Evolutionary conservation across 106 monocot species (phyloP), one percentile per base, ranked within the genome.

Genomic region (Iris macrosiphon): DNA sequence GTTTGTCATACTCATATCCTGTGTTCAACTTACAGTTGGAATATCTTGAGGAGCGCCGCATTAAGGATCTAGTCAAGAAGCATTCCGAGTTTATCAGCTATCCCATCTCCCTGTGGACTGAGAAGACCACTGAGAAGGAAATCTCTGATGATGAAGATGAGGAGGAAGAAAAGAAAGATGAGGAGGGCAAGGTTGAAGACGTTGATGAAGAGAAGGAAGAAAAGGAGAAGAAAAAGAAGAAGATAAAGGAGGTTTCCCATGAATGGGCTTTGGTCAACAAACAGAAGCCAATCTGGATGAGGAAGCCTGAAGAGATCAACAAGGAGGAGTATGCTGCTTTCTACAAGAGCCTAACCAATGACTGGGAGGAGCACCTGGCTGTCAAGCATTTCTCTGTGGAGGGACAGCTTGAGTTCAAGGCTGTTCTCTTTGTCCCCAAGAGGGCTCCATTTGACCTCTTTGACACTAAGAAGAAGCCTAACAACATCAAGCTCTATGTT

Each of bases 271-370:
- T 77, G 22, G 62, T 86, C 22, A 86, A 86, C 80, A 86, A 86
- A 48, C 86, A 86, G 70, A 86, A 86, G 60, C 86, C 86, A 1
- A 86, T 86, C 71, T 86, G 86, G 86, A 81, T 86, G 86, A 72
- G 86, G 73, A 86, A 86, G 60, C 80, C 86, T 15, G 86, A 86
- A 46, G 86, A 86, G 59, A 86, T 86, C 42, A 86, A 73, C 35
- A 86, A 80, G 77, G 86, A 86, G 26, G 86, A 86, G 63, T 86
- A 86, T 70, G 77, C 79, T 49, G 86, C 86, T 22, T 86, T 86
- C 73, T 86, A 86, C 66, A 86, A 86, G 73, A 77, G 77, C 55
- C 70, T 86, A 15, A 86, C 86, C 32, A 86, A 86, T 64, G 86
- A 86, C 62, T 86, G 86, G 86, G 86, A 86, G 33, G 86, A 81